Evolutionary conservation across 2,329 filamentous ascomycete genomes (phyloP), one percentile per base, ranked within the genome.

Genomic region (Colletotrichum sp.): DNA sequence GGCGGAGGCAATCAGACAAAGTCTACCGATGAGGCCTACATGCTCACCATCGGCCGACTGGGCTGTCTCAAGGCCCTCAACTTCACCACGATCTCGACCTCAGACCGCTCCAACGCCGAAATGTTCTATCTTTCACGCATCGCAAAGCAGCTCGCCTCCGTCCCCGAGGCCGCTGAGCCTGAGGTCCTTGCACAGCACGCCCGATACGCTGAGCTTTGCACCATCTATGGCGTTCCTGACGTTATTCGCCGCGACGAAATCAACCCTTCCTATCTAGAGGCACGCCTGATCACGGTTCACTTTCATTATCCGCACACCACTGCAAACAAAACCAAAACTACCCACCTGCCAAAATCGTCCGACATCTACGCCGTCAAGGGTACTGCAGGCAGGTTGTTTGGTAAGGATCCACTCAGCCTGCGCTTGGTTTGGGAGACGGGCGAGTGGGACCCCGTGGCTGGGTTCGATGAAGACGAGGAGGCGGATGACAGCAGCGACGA

Each of bases 101-200:
- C 93, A 57, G 96, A 99, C 83, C 92, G 96, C 21, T 89, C 92
- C 70, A 97, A 99, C 81, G 96, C 96, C 6, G 97, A 99, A 80
- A 93, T 96, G 81, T 99, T 98, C 83, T 99, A 99, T 83, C 91
- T 99, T 13, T 95, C 93, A 1, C 91, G 94, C 70, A 97, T 98
- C 74, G 94, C 91, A 13, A 93, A 92, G 77, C 95, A 97, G 82
- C 87, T 98, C 52, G 90, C 92, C 2, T 86, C 89, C 5, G 90
- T 92, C 0, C 86, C 91, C 0, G 88, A 91, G 72, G 84, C 83
- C 4, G 84, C 87, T 3, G 90, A 93, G 78, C 85, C 84, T 1
- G 85, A 86, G 2, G 89, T 98, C 0, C 82, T 94, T 5, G 84
- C 83, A 1, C 85, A 87, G 5, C 96, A 99, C 83, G 93, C 92